Evolutionary conservation across 73 alveolate species (phyloP).

Genomic region (Stentor roeselii): DNA sequence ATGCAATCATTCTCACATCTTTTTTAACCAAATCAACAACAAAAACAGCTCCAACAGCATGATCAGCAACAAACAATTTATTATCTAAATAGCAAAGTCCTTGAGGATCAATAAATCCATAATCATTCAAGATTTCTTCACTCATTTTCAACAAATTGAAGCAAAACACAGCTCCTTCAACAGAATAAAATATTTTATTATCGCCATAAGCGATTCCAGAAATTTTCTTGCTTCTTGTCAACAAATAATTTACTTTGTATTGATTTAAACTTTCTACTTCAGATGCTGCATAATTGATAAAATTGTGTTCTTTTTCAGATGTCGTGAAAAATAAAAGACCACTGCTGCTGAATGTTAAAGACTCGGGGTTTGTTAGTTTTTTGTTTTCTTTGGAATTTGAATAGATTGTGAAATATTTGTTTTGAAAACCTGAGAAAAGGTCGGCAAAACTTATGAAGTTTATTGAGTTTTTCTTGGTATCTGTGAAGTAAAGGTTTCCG

Average conservation of each 20-base stretch:
- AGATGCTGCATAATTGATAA: neutral
- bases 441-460: neutral
- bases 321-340: neutral
- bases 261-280: neutral
- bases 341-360: neutral
- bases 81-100: slow-evolving; percentile 18
- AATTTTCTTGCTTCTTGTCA: neutral
- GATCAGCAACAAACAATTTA: slow-evolving; percentile 16
- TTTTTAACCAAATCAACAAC: neutral
- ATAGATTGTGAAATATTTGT: neutral
- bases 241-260: neutral
- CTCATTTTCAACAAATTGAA: neutral
- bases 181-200: neutral
- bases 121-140: neutral
- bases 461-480: neutral
- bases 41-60: neutral
- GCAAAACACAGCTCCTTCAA: neutral
- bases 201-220: slow-evolving; percentile 17
- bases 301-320: neutral
- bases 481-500: neutral
- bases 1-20: neutral
- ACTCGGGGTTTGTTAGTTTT: neutral
- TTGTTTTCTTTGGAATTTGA: neutral
- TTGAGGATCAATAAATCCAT: neutral
- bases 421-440: slow-evolving; percentile 8